Base-by-base conservation (phyloP, 805 yeast genomes). In the Metschnikowia kofuensis region DNA sequence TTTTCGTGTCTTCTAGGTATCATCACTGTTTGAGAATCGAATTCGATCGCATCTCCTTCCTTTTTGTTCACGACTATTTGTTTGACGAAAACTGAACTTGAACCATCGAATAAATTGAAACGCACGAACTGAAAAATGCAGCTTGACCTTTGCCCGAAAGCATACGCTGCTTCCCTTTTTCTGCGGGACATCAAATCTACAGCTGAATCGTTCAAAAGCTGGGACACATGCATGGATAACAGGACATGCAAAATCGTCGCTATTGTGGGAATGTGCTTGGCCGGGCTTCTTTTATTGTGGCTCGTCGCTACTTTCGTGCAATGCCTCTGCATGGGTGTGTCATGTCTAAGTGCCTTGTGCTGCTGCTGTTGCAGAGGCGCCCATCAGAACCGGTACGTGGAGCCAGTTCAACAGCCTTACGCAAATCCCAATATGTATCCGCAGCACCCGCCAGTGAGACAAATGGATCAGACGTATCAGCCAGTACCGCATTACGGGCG, bases 141-240 rank as follows among this genome's bases (percentile, higher is more conserved):
- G 15, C 50, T 52, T 15, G 50, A 49, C 40, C 41, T 52, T 29
- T 51, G 57, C 30, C 53, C 52, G 26, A 53, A 44, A 41, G 28
- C 44, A 16, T 45, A 46, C 40, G 50, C 54, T 16, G 40, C 45
- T 4, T 32, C 35, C 21, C 41, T 44, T 16, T 38, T 56, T 38
- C 39, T 32, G 36, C 42, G 45, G 6, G 66, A 63, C 37, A 66
- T 66, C 39, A 58, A 47, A 16, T 50, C 66, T 32, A 70, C 75
- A 5, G 75, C 74, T 14, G 82, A 83, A 14, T 60, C 86, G 6
- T 85, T 85, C 71, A 79, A 73, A 59, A 55, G 64, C 45, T 87
- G 95, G 94, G 81, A 84, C 60, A 79, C 87, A 2, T 88, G 96
- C 67, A 87, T 86, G 92, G 85, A 77, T 60, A 85, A 86, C 64